Percentiles rank a stretch among this genome's conserved stretches.
These are phyloP conservation scores for Trametes coccinea DNA, from an alignment of 768 basidiomycete genomes.

Conservation along the genomic window DNA sequence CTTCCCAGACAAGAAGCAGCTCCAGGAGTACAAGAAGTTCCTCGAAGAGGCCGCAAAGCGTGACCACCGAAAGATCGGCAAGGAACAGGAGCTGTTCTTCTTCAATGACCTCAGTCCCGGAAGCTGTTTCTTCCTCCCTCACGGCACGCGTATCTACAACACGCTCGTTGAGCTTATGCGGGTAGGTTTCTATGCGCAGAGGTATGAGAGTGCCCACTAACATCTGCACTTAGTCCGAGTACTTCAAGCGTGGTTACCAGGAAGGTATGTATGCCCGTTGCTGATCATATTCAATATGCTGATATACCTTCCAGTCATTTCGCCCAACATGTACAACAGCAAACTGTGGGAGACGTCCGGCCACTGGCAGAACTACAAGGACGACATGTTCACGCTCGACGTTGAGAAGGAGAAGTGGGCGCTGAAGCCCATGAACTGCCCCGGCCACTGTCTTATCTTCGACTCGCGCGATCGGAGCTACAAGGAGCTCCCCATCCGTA, in stretches of 20 bases:
- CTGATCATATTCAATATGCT: neutral
- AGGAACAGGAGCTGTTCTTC: conserved; percentile 98
- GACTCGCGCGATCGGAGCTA: conserved; percentile 92
- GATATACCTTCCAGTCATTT: conserved; percentile 65
- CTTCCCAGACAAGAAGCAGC: conserved; percentile 96
- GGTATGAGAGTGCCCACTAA: neutral
- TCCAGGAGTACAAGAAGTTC: conserved; percentile 93
- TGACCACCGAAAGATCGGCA: conserved; percentile 95
- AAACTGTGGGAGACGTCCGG: conserved; percentile 99
- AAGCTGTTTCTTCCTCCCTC: conserved; percentile 94
- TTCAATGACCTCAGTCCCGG: conserved; percentile 97
- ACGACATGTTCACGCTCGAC: conserved; percentile 95
- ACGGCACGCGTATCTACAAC: conserved; percentile 97
- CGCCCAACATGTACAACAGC: conserved; percentile 95
- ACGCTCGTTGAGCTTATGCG: conserved; percentile 87
- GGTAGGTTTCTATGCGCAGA: conserved; percentile 45
- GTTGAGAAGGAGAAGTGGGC: conserved; percentile 96
- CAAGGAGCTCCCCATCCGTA: conserved; percentile 92
- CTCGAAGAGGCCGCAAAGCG: conserved; percentile 97
- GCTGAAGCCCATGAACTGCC: conserved; percentile 99
- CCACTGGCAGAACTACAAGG: conserved; percentile 97
- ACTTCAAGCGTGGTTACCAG: conserved; percentile 93
- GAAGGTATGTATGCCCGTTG: conserved; percentile 55
- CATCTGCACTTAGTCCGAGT: conserved; percentile 64
- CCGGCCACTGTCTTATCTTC: conserved; percentile 94